Evolutionary conservation across 768 basidiomycete species (phyloP), one percentile per base, ranked within the genome.

Genomic region (Kwoniella sp.): DNA sequence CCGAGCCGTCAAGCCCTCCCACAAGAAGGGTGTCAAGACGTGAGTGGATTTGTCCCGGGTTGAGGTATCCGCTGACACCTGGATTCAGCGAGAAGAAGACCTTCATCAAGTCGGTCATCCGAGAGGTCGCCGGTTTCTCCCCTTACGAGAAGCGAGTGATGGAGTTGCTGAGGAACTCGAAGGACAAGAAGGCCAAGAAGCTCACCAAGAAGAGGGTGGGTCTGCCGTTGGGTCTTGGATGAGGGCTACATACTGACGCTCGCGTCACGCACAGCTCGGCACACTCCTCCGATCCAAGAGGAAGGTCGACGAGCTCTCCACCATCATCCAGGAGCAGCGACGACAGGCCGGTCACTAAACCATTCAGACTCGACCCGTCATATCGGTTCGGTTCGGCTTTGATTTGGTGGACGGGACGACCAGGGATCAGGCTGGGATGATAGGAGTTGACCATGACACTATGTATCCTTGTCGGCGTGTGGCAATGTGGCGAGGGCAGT

Each of bases 131-230:
- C 68, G 93, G 93, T 57, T 96, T 95, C 79, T 87, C 90, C 29
- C 86, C 93, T 29, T 98, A 99, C 76, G 95, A 99, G 82, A 82
- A 91, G 73, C 84, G 95, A 66, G 91, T 98, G 50, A 83, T 99
- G 87, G 95, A 99, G 78, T 76, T 99, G 82, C 77, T 95, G 80
- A 84, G 92, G 78, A 96, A 95, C 83, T 91, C 89, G 60, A 95
- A 93, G 90, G 93, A 99, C 77, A 99, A 99, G 84, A 96, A 93
- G 79, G 93, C 93, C 55, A 83, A 90, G 77, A 98, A 98, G 80
- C 80, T 98, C 81, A 92, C 91, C 67, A 99, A 99, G 85, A 96
- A 93, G 81, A 85, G 91, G 81, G 93, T 95, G 71, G 66, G 85
- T 83, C n/a, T n/a, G n/a, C n/a, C n/a, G n/a, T n/a, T n/a, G n/a